A percentile compares a stretch with the other conserved stretches of the same genome.
Conservation (phyloP, 148 eudicot species). For the Mesembryanthemum crystallinum region DNA sequence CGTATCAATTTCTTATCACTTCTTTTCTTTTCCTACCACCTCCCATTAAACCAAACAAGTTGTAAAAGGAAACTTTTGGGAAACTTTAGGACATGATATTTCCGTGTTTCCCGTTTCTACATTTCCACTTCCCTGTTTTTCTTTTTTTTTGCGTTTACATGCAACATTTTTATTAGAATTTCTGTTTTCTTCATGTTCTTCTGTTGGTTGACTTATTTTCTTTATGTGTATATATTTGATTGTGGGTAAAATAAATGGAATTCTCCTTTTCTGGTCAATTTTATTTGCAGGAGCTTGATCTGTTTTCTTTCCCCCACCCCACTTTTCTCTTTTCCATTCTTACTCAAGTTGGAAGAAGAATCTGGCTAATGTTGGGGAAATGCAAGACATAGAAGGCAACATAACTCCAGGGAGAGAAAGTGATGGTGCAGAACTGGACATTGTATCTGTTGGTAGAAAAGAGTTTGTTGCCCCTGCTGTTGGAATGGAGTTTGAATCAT, state of each 20-base stretch:
- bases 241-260: background rate
- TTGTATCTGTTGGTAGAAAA: conserved; percentile 37
- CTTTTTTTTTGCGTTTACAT: too few relatives aligned
- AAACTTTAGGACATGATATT: too few relatives aligned
- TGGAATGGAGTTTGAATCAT: conserved; percentile 88
- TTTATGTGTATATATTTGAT: background rate
- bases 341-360: conserved; percentile 45
- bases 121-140: background rate
- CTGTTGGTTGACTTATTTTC: background rate
- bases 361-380: conserved; percentile 33
- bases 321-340: background rate
- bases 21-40: too few relatives aligned
- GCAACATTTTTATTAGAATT: too few relatives aligned
- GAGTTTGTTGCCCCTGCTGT: conserved; percentile 71
- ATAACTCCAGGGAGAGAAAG: conserved; percentile 27
- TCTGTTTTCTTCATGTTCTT: background rate
- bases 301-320: background rate
- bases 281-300: conserved; percentile 5
- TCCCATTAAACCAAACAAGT: too few relatives aligned
- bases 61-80: too few relatives aligned
- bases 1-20: too few relatives aligned
- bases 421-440: conserved; percentile 29
- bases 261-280: background rate
- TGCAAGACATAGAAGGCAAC: conserved; percentile 24
- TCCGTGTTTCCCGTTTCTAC: background rate